Conservation (phyloP, 2,329 filamentous ascomycete species). For the Dryadomyces quercus-mongolicae region DNA sequence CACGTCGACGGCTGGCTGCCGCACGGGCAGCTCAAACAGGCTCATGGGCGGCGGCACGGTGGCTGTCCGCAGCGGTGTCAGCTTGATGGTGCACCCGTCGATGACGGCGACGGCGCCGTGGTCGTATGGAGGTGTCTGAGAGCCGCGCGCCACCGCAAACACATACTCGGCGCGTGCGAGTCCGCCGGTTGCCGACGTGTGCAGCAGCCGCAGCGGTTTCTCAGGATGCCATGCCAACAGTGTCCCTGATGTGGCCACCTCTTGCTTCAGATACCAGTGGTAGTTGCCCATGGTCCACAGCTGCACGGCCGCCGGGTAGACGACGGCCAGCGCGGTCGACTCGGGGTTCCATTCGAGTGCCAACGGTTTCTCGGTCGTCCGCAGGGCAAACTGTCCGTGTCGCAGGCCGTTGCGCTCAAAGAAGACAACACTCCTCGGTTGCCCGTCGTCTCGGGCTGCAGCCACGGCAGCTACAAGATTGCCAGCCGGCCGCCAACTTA, state of each 20-base stretch:
- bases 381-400: conserved; percentile 87
- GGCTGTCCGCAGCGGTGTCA: conserved; percentile 73
- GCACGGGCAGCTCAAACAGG: conserved; percentile 56
- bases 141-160: conserved; percentile 56
- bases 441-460: conserved; percentile 21
- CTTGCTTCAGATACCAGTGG: conserved; percentile 95
- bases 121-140: conserved; percentile 59
- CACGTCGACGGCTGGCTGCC: conserved; percentile 51
- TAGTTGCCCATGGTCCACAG: conserved; percentile 97
- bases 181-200: conserved; percentile 32
- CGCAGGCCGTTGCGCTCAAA: conserved; percentile 95
- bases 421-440: conserved; percentile 64
- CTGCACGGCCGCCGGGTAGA: conserved; percentile 63
- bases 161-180: conserved; percentile 54
- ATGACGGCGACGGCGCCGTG: conserved; percentile 71
- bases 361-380: conserved; percentile 31
- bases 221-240: conserved; percentile 73
- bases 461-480: conserved; percentile 75
- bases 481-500: conserved; percentile 87
- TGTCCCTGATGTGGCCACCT: conserved; percentile 40
- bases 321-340: conserved; percentile 80
- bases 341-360: conserved; percentile 86
- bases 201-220: conserved; percentile 57
- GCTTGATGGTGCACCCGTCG: conserved; percentile 66
- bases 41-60: conserved; percentile 93